These are phyloP conservation scores for Colletotrichum orbiculare DNA, from an alignment of 2,329 filamentous ascomycete species.

Conservation along the genomic window DNA sequence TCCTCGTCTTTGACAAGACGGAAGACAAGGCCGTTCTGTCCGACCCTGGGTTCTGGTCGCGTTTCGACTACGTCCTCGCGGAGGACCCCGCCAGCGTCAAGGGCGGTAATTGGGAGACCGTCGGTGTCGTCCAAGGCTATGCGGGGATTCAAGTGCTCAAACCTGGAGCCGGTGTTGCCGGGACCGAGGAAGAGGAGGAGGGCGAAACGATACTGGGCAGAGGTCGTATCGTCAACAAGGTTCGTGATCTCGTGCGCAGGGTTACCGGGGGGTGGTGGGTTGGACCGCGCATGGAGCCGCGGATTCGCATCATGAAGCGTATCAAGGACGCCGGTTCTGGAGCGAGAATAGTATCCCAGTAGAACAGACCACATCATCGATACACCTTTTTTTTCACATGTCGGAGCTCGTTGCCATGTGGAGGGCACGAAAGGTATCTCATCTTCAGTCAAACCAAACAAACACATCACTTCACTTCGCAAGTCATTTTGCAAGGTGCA, in stretches of 20 bases:
- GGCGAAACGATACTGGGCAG: conserved; percentile 54
- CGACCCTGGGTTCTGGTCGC: conserved; percentile 68
- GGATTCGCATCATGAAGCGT: conserved; percentile 61
- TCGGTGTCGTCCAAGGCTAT: conserved; percentile 68
- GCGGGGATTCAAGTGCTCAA: conserved; percentile 68
- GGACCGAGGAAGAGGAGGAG: conserved; percentile 29
- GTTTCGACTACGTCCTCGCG: conserved; percentile 71
- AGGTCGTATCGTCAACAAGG: conserved; percentile 51
- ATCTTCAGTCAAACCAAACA: not conserved
- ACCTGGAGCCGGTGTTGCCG: conserved; percentile 51
- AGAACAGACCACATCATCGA: not conserved
- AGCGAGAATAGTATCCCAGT: conserved; percentile 26
- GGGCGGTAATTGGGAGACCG: conserved; percentile 64
- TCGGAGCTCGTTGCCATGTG: too few species aligned
- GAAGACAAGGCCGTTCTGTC: conserved; percentile 60
- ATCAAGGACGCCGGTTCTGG: conserved; percentile 37
- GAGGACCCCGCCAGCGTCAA: conserved; percentile 61
- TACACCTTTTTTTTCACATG: too few species aligned
- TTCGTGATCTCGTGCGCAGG: conserved; percentile 55
- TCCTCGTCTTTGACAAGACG: conserved; percentile 69
- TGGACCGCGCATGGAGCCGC: conserved; percentile 69
- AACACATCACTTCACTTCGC: too few species aligned
- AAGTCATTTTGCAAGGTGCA: too few species aligned
- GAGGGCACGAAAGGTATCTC: not conserved
- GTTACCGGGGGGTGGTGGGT: conserved; percentile 72